Percentiles rank a stretch among this genome's conserved stretches.
These are phyloP conservation scores for Pseudocercospora cruenta DNA, from an alignment of 2,329 filamentous ascomycete species.

Conservation along the genomic window DNA sequence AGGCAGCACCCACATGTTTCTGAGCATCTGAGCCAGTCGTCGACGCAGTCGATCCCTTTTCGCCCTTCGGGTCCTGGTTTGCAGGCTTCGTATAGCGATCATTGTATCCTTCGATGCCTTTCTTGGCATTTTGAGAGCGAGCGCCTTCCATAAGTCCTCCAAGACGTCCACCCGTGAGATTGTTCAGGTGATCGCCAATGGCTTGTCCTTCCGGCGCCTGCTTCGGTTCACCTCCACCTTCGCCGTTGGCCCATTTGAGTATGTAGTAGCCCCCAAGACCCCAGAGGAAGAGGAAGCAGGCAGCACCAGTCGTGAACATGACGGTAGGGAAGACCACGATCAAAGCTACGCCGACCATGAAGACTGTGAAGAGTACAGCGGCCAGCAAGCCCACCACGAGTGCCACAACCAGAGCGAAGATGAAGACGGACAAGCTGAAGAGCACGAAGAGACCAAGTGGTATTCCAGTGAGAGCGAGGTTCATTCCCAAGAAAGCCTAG, in stretches of 20 bases:
- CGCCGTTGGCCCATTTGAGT: slow-evolving; percentile 44
- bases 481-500: slow-evolving; percentile 69
- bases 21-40: slow-evolving; percentile 16
- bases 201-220: slow-evolving; percentile 36
- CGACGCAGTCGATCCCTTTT: slow-evolving; percentile 16
- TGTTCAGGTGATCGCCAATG: slow-evolving; percentile 48
- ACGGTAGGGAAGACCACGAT: slow-evolving; percentile 70
- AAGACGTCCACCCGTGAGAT: slow-evolving; percentile 44
- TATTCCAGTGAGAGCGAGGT: slow-evolving; percentile 66
- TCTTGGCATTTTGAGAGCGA: slow-evolving; percentile 27
- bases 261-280: slow-evolving; percentile 63
- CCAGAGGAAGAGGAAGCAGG: slow-evolving; percentile 69
- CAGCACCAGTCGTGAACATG: slow-evolving; percentile 66
- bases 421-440: slow-evolving; percentile 65
- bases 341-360: slow-evolving; percentile 69
- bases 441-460: slow-evolving; percentile 70
- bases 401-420: slow-evolving; percentile 65
- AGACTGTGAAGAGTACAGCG: slow-evolving; percentile 64
- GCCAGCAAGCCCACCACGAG: slow-evolving; percentile 56
- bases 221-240: slow-evolving; percentile 16
- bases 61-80: slow-evolving; percentile 12
- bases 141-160: slow-evolving; percentile 40
- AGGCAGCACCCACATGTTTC: slow-evolving; percentile 27
- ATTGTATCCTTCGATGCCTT: slow-evolving; percentile 27
- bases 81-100: slow-evolving; percentile 24